phyloP scores from a whole-genome alignment of 148 eudicot genomes.

The Euryodendron excelsum region DNA sequence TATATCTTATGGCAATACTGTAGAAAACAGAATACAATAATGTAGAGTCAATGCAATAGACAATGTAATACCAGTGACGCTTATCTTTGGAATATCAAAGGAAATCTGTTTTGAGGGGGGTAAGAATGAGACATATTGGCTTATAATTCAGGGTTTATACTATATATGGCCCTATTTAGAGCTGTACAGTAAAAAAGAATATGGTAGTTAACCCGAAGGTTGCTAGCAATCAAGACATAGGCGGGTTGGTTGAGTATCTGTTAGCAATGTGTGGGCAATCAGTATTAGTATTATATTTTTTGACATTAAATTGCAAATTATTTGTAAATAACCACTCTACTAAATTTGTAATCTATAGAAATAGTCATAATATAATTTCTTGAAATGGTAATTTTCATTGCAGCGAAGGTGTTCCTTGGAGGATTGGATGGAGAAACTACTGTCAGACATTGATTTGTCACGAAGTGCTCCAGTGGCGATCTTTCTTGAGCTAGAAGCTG shows the following conservation, averaged over 20 bases:
- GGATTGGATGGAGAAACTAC: conserved; percentile 76
- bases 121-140: not conserved
- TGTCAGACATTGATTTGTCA: conserved; percentile 79
- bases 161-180: not conserved
- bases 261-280: not conserved
- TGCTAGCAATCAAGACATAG: not conserved
- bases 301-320: not conserved
- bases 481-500: conserved; percentile 94
- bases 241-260: not conserved
- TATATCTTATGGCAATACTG: not conserved
- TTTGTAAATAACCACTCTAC: not conserved
- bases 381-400: conserved; percentile 27
- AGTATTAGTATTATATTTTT: not conserved
- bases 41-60: not conserved
- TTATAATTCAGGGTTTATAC: not conserved
- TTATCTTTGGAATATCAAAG: not conserved
- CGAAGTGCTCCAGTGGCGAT: conserved; percentile 83
- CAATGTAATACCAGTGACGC: not conserved
- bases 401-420: conserved; percentile 85
- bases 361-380: not conserved
- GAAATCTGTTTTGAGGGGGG: not conserved
- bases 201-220: not conserved
- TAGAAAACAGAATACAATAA: not conserved
- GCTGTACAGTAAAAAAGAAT: not conserved
- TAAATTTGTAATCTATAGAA: not conserved